Percentiles rank a stretch among this genome's conserved stretches.
Conservation (phyloP, 352 stramenopile species). For the Paralagenidium karlingii region DNA sequence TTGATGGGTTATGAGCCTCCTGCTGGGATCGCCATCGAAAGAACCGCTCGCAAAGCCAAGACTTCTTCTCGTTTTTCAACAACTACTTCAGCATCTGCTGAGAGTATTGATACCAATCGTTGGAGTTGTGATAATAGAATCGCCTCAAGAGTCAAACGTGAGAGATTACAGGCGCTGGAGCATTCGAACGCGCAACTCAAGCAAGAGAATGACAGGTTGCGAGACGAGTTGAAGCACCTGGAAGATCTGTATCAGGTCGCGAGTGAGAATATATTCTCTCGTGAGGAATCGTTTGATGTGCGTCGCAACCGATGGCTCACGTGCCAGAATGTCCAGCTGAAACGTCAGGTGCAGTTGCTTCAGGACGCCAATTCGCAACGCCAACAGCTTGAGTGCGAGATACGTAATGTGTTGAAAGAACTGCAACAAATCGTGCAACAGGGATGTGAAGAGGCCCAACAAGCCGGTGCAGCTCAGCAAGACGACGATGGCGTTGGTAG, state of each 20-base stretch:
- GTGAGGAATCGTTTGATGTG: conserved; percentile 7
- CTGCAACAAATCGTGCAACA: conserved; percentile 27
- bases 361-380: conserved; percentile 20
- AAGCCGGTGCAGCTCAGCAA: conserved; percentile 20
- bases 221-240: conserved; percentile 29
- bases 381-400: no score
- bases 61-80: background rate
- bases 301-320: conserved; percentile 25
- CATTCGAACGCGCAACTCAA: conserved; percentile 21
- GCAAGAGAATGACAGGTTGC: conserved; percentile 25
- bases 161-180: conserved; percentile 20
- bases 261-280: conserved; percentile 13
- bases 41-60: background rate
- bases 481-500: background rate
- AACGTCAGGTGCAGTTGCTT: conserved; percentile 28
- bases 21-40: background rate
- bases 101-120: conserved; percentile 31
- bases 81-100: conserved; percentile 10
- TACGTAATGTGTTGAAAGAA: conserved; percentile 18
- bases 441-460: conserved; percentile 24
- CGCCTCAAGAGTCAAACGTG: no score
- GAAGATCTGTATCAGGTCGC: conserved; percentile 22
- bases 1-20: no score
- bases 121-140: no score
- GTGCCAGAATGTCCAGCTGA: conserved; percentile 50